Conservation (phyloP, 345 rosid genomes). For the Sonneratia alba region DNA sequence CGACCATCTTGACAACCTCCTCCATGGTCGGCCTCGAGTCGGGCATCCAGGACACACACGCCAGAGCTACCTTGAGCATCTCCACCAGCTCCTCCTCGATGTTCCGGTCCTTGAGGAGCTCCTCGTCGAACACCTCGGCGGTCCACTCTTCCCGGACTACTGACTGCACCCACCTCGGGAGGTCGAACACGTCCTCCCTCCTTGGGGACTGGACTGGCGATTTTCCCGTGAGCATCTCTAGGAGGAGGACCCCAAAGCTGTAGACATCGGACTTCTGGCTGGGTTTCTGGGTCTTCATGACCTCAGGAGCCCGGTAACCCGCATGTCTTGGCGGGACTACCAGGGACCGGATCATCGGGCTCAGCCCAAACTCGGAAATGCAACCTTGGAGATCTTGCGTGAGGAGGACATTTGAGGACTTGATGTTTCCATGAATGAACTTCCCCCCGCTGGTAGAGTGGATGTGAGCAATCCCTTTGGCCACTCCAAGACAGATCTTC, state of each 20-base stretch:
- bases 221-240: constrained; percentile 86
- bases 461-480: constrained; percentile 61
- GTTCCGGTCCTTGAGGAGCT: constrained; percentile 53
- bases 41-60: constrained; percentile 58
- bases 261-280: constrained; percentile 64
- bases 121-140: constrained; percentile 78
- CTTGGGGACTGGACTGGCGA: constrained; percentile 52
- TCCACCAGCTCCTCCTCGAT: constrained; percentile 89
- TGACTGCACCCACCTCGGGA: constrained; percentile 87
- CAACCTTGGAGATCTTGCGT: constrained; percentile 42
- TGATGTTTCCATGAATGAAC: constrained; percentile 67
- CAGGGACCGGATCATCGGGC: constrained; percentile 49
- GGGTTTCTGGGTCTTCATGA: constrained; percentile 43
- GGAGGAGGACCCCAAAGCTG: constrained; percentile 78
- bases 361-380: constrained; percentile 66
- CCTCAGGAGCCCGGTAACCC: constrained; percentile 79
- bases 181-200: constrained; percentile 57
- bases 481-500: constrained; percentile 59
- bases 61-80: constrained; percentile 89
- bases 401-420: constrained; percentile 68
- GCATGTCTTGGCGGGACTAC: constrained; percentile 44
- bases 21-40: constrained; percentile 70
- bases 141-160: constrained; percentile 94
- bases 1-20: constrained; percentile 73
- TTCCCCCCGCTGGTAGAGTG: constrained; percentile 57